A percentile compares a stretch with the other conserved stretches of the same genome.
Conservation (phyloP, 768 basidiomycete species). For the Trametes coccinea region DNA sequence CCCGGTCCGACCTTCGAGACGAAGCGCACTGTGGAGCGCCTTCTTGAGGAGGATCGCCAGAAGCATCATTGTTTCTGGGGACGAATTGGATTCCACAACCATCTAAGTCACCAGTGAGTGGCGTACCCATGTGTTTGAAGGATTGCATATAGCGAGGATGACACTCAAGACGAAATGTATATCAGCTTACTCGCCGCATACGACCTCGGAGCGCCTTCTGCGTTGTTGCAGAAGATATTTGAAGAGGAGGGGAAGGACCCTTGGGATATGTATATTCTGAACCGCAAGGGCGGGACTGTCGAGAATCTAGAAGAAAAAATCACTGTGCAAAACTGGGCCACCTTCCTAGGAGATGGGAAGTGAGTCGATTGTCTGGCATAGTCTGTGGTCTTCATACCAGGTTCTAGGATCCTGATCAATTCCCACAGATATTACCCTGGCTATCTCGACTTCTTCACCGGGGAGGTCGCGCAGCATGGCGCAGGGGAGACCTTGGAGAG, state of each 20-base stretch:
- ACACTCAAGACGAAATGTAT: background rate
- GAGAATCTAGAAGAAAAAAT: constrained; percentile 32
- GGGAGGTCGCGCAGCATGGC: constrained; percentile 41
- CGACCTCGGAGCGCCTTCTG: constrained; percentile 51
- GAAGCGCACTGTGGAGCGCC: constrained; percentile 42
- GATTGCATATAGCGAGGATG: background rate
- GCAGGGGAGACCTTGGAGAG: constrained; percentile 43
- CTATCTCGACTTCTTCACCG: constrained; percentile 38
- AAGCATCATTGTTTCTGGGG: constrained; percentile 53
- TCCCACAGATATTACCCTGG: constrained; percentile 32
- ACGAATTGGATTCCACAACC: constrained; percentile 51
- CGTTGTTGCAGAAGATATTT: constrained; percentile 50
- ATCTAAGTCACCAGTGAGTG: constrained; percentile 58
- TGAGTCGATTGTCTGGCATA: constrained; percentile 33
- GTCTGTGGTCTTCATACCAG: too few species aligned
- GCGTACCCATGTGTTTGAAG: background rate
- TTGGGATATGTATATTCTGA: constrained; percentile 41
- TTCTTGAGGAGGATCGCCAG: constrained; percentile 50
- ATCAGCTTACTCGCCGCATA: constrained; percentile 54
- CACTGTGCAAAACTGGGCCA: constrained; percentile 47
- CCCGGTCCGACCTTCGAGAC: constrained; percentile 48
- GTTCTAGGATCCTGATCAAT: too few species aligned
- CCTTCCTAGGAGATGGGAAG: constrained; percentile 51
- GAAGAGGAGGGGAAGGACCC: constrained; percentile 41
- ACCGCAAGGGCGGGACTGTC: constrained; percentile 35